These are phyloP conservation scores for Piromyces sp. DNA, from an alignment of 192 early-diverging fungal genomes.

Conservation along the genomic window DNA sequence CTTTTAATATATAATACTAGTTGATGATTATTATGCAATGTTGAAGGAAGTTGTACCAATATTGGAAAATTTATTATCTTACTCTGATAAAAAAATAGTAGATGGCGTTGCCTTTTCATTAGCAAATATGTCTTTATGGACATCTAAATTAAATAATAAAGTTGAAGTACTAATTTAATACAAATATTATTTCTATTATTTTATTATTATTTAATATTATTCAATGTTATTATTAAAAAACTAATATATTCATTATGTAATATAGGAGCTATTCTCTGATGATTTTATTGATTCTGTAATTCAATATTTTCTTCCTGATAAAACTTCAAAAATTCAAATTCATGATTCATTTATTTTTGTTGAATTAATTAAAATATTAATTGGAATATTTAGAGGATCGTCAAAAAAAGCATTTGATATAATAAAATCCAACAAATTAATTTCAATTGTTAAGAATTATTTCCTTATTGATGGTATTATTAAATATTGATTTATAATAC, in stretches of 20 bases:
- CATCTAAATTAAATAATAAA: slow-evolving; percentile 22
- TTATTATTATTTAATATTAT: no score
- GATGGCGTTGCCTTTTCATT: slow-evolving; percentile 48
- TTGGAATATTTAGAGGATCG: not conserved
- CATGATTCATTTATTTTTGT: not conserved
- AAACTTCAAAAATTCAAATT: not conserved
- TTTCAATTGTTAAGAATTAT: not conserved
- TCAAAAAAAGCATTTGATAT: not conserved
- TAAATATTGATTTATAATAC: no score
- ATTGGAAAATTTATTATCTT: slow-evolving; percentile 45
- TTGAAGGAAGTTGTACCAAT: slow-evolving; percentile 51
- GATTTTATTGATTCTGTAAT: not conserved
- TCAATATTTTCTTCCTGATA: not conserved
- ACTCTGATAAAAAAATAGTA: slow-evolving; percentile 55
- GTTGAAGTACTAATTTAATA: slow-evolving; percentile 19
- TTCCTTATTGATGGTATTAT: not conserved
- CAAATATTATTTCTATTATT: not conserved
- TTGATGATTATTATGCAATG: not conserved
- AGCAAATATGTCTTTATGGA: slow-evolving; percentile 45
- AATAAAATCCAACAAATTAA: not conserved
- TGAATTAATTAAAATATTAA: not conserved
- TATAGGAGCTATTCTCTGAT: not conserved
- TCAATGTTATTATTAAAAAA: no score
- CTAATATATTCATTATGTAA: no score
- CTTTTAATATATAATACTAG: not conserved